Conservation (phyloP, 2,329 filamentous ascomycete genomes). For the Byssoonygena ceratinophila region DNA sequence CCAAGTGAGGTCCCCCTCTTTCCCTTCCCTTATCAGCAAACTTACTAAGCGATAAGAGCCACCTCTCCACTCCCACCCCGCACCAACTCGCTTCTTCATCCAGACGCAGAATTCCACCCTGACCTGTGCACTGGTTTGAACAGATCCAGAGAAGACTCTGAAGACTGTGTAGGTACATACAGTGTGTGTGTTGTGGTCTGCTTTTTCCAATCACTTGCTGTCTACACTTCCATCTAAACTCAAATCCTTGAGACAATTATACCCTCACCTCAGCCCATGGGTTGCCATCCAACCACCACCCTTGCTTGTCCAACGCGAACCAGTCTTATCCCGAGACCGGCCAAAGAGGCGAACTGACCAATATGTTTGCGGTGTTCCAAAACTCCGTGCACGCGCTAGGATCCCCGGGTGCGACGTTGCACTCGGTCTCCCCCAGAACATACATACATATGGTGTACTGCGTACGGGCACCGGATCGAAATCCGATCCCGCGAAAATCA, state of each 20-base stretch:
- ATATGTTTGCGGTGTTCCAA: not conserved
- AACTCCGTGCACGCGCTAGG: not conserved
- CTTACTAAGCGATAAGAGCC: not conserved
- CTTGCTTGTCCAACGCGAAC: not conserved
- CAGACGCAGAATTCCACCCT: too few species aligned
- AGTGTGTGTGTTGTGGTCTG: too few species aligned
- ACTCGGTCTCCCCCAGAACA: not conserved
- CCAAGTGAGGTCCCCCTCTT: not conserved
- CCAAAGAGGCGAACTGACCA: not conserved
- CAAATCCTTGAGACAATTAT: not conserved
- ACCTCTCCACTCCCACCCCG: too few species aligned
- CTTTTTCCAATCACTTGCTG: too few species aligned
- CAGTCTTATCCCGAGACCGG: not conserved
- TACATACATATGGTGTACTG: not conserved
- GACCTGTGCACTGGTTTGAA: too few species aligned
- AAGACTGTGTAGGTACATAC: too few species aligned
- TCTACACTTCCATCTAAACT: not conserved
- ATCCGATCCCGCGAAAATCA: not conserved
- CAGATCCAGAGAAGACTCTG: too few species aligned
- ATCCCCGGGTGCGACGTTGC: not conserved
- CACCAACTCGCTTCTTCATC: too few species aligned
- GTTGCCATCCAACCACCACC: not conserved
- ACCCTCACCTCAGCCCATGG: not conserved
- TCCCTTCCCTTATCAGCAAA: not conserved
- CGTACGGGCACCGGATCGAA: not conserved